Base-by-base conservation (phyloP, 2,329 filamentous ascomycete genomes). In the Colletotrichum kahawae region DNA sequence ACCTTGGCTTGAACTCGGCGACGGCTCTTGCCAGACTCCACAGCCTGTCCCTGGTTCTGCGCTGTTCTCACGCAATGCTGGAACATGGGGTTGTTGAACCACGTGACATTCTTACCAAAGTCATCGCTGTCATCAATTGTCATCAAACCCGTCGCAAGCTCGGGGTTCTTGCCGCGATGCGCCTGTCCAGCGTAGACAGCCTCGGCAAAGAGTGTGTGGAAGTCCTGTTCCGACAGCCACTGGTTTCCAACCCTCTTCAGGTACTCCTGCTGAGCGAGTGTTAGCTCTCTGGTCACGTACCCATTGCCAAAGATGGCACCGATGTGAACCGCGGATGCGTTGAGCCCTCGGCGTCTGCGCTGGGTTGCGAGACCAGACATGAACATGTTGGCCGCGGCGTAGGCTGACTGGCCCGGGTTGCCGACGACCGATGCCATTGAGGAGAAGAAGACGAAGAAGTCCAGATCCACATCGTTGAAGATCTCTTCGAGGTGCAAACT, bases 341-440 rank as follows among this genome's bases (percentile, higher is more conserved):
- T 80, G 2, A 86, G 69, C 0, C 86, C 86, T 2, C 84, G 81
- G 4, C 74, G 76, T 0, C 83, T 71, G 6, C 88, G 78, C 8
- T 85, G 79, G 0, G 73, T 51, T 1, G 82, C 84, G 0, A 90
- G 77, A 3, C 76, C 76, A 79, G 82, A 90, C 8, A 75, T 74
- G 79, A 83, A 90, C 8, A 75, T 73, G 76, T 89, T 88, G 3
- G 84, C 87, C 0, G 86, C 85, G 0, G 80, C 77, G 71, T 90
- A 90, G 76, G 84, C 87, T 4, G 82, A 75, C 77, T 90, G 88
- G 21, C 79, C 81, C 7, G 38, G n/a, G 57, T 82, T 83, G 7
- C 84, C 84, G 7, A 78, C 66, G 21, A 82, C 73, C 5, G 43
- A 51, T 1, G 78, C 64, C 2, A 81, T 12, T 0, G 84, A 85